phyloP scores from a whole-genome alignment of 2,329 filamentous ascomycete genomes.

The Aaosphaeria arxii region DNA sequence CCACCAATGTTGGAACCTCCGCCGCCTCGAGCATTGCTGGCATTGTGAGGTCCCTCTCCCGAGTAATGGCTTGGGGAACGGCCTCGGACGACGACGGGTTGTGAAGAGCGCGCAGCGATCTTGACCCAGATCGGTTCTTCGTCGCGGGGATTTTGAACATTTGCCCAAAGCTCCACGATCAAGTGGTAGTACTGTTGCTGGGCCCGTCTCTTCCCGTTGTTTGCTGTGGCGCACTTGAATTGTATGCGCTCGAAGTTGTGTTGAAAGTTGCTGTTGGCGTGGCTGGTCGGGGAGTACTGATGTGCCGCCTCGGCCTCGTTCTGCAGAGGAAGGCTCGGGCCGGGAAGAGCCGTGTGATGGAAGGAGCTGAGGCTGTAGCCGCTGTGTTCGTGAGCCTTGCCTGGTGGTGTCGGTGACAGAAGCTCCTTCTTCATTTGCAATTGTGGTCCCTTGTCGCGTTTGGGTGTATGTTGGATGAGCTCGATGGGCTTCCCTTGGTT shows the following conservation, averaged over 20 bases:
- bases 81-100: constrained; percentile 40
- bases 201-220: constrained; percentile 86
- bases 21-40: constrained; percentile 30
- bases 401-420: constrained; percentile 64
- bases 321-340: constrained; percentile 45
- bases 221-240: constrained; percentile 90
- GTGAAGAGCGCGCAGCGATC: constrained; percentile 32
- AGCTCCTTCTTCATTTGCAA: constrained; percentile 68
- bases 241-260: constrained; percentile 84
- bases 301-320: constrained; percentile 28
- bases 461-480: constrained; percentile 86
- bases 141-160: constrained; percentile 31
- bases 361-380: constrained; percentile 38
- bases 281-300: constrained; percentile 31
- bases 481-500: constrained; percentile 74
- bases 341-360: constrained; percentile 31
- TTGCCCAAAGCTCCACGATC: constrained; percentile 64
- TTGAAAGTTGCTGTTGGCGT: constrained; percentile 38
- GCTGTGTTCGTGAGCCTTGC: constrained; percentile 41
- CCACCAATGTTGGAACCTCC: constrained; percentile 29
- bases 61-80: constrained; percentile 44
- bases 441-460: constrained; percentile 84
- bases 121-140: constrained; percentile 33
- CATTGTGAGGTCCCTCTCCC: constrained; percentile 44
- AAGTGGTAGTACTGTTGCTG: constrained; percentile 92